Evolutionary conservation across 2,329 filamentous ascomycete genomes (phyloP).

Genomic region (Botrytis pseudocinerea): DNA sequence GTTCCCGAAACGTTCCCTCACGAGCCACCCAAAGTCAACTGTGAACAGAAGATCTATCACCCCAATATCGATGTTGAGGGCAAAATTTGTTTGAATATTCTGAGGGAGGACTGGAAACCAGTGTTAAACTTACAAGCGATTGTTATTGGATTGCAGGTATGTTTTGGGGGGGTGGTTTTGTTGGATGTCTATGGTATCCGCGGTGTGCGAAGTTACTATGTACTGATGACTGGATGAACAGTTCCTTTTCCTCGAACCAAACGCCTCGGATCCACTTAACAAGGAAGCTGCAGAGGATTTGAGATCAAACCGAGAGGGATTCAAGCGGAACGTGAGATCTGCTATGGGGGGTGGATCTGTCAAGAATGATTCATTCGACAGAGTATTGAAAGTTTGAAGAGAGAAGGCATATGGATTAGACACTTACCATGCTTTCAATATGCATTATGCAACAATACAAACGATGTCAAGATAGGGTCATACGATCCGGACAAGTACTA

Average conservation of each 20-base stretch:
- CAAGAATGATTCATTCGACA: slow-evolving; percentile 72
- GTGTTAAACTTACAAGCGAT: slow-evolving; percentile 96
- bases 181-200: not conserved
- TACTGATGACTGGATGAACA: slow-evolving; percentile 44
- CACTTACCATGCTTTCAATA: not conserved
- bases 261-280: slow-evolving; percentile 95
- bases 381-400: slow-evolving; percentile 60
- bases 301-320: slow-evolving; percentile 78
- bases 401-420: slow-evolving; percentile 20
- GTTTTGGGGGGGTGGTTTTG: slow-evolving; percentile 29
- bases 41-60: slow-evolving; percentile 97
- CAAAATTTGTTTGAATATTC: slow-evolving; percentile 96
- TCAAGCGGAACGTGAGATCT: slow-evolving; percentile 85
- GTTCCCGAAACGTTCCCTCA: slow-evolving; percentile 97
- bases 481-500: slow-evolving; percentile 27
- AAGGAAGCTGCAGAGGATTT: slow-evolving; percentile 96
- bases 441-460: not conserved
- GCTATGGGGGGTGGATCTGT: slow-evolving; percentile 82
- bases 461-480: slow-evolving; percentile 7
- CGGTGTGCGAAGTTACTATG: too few relatives aligned
- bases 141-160: slow-evolving; percentile 86
- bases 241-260: slow-evolving; percentile 97
- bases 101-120: slow-evolving; percentile 98
- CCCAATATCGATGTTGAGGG: slow-evolving; percentile 98
- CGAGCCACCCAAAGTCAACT: slow-evolving; percentile 95